Evolutionary conservation across 768 basidiomycete species (phyloP), one percentile per base, ranked within the genome.

Genomic region (Pisolithus tinctorius): DNA sequence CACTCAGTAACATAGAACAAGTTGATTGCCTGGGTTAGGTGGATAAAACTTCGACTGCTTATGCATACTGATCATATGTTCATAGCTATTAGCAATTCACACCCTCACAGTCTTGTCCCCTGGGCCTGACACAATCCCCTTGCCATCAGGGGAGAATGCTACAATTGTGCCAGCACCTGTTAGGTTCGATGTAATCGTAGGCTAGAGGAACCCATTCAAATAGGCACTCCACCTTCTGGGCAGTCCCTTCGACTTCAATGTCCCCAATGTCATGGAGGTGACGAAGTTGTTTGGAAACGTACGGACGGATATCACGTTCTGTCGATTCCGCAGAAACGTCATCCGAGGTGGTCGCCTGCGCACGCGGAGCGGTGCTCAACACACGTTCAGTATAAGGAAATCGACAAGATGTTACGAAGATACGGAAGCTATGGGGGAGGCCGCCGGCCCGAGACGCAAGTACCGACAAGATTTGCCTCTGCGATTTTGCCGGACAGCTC

Each of bases 391-490:
- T 61, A 31, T 69, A 67, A 3, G 30, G 34, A 30, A 66, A 61
- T 17, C 64, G 63, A 9, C 66, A 64, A 14, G 64, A 59, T 16
- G 71, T 71, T 30, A 72, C 41, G 14, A 71, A 42, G 48, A 73
- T 59, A 34, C 61, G 67, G 31, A 74, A 75, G 29, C 71, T 64
- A 26, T 72, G 54, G 0, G 74, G 71, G 34, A 75, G 67, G 41
- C 73, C 69, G 1, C 71, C 67, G 0, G 67, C 62, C 39, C 74
- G 73, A 51, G 67, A 72, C 2, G 72, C 66, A 4, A 73, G 66
- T 16, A 52, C 34, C 8, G 17, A 6, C 20, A 67, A 55, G 40
- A 66, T 51, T 6, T 16, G 38, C 20, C 41, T 43, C 14, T 55
- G 55, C 38, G 44, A 11, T 5, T 23, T 29, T 9, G 45, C 39